A percentile compares a stretch with the other conserved stretches of the same genome.
Conservation (phyloP, 2,329 filamentous ascomycete genomes). For the Scleromitrula shiraiana region DNA sequence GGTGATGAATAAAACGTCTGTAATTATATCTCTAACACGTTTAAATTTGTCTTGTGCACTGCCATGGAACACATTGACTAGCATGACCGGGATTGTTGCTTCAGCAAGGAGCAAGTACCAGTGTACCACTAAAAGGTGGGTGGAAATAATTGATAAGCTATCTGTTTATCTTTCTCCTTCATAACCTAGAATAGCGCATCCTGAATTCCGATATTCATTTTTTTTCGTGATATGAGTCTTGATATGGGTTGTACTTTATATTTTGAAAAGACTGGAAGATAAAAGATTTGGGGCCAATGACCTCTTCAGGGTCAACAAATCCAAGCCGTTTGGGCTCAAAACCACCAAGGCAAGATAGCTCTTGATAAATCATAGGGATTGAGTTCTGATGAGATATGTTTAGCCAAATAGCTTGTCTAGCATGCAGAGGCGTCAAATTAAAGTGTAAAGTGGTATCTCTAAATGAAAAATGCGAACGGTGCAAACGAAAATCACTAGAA, state of each 20-base stretch:
- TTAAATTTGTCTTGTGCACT: too few relatives aligned
- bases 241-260: too few relatives aligned
- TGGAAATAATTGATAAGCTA: not conserved
- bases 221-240: too few relatives aligned
- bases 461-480: constrained; percentile 31
- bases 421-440: constrained; percentile 35
- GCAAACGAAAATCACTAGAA: constrained; percentile 31
- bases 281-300: not conserved
- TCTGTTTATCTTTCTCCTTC: not conserved
- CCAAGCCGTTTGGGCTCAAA: not conserved
- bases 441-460: constrained; percentile 28
- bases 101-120: too few relatives aligned
- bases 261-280: not conserved
- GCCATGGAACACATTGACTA: too few relatives aligned
- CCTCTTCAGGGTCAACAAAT: not conserved
- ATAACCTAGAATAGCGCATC: not conserved
- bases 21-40: too few relatives aligned
- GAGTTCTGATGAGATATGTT: not conserved
- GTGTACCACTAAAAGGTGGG: not conserved
- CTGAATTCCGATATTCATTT: too few relatives aligned
- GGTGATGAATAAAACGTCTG: too few relatives aligned
- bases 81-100: too few relatives aligned
- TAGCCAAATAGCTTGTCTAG: constrained; percentile 29
- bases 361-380: not conserved
- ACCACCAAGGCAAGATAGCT: not conserved